Evolutionary conservation across 2,329 filamentous ascomycete genomes (phyloP).

Genomic region (Bipolaris oryzae): DNA sequence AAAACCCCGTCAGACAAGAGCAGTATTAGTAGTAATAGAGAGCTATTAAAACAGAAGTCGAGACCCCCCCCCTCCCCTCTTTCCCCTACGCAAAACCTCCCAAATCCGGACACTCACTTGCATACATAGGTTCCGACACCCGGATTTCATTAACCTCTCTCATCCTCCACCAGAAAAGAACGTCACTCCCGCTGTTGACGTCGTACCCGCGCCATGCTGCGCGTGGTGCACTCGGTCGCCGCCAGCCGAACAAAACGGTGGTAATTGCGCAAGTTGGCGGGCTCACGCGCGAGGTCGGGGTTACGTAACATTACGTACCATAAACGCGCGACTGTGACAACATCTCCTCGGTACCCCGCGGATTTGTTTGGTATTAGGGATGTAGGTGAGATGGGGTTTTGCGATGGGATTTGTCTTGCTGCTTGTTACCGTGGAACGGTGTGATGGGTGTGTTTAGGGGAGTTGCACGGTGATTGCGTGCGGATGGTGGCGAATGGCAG

Average conservation of each 20-base stretch:
- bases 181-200: too few relatives aligned
- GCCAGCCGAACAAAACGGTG: too few relatives aligned
- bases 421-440: not conserved
- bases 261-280: too few relatives aligned
- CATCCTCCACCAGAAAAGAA: too few relatives aligned
- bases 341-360: slow-evolving; percentile 18
- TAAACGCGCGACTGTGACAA: not conserved
- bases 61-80: not conserved
- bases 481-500: too few relatives aligned
- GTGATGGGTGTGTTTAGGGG: not conserved
- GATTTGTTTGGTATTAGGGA: not conserved
- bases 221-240: too few relatives aligned
- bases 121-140: not conserved
- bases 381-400: too few relatives aligned
- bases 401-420: too few relatives aligned
- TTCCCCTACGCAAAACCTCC: not conserved
- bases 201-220: too few relatives aligned
- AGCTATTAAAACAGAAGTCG: not conserved
- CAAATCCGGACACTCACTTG: not conserved
- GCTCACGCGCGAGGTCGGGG: not conserved
- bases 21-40: not conserved
- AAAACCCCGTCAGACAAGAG: too few relatives aligned
- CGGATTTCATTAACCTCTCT: not conserved
- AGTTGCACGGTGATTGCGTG: not conserved
- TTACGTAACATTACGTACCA: slow-evolving; percentile 21